Base-by-base conservation (phyloP, 2,329 filamentous ascomycete species). In the Cercospora brassicicola region DNA sequence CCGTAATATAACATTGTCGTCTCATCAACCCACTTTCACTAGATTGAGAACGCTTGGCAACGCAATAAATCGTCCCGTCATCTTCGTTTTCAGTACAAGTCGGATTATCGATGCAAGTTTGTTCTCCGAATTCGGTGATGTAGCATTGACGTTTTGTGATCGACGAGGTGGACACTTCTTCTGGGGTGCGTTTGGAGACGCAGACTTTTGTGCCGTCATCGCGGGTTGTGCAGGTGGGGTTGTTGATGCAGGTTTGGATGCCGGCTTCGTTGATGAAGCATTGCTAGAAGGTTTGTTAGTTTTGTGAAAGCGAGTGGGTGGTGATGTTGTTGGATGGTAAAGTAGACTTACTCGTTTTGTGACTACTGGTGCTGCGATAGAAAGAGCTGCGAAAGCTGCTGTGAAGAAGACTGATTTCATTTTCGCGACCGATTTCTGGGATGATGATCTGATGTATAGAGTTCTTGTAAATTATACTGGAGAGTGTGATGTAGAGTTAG, bases 1-100 rank as follows among this genome's bases (percentile, higher is more conserved):
- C 15, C 9, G 67, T 65, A 61, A 70, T 59, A 11, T 53, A 66
- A 42, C 70, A 72, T 64, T 71, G 69, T n/a, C 69, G 65, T 33
- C 67, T 69, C 48, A 36, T 59, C 11, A 68, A 26, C 2, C 8
- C 55, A 42, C 15, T 42, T 3, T 42, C 36, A n/a, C 7, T n/a
- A 18, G 33, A 20, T 4, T 31, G 36, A 11, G 68, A 61, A 45
- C 67, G 65, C 15, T 45, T 28, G 2, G 55, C 15, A 1, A 59
- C 28, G 10, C 30, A 59, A 4, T 59, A 36, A 11, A 36, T 2
- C n/a, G 55, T 59, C 11, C 30, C 55, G 3, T 59, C 55, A 23
- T 57, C 55, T 33, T 59, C 55, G 6, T 59, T 59, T 20, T 59
- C 55, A 5, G 51, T 63, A 26, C 69, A 71, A 9, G 42, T 66